Conservation (phyloP, 208 protist species). For the Trypanosoma avium region DNA sequence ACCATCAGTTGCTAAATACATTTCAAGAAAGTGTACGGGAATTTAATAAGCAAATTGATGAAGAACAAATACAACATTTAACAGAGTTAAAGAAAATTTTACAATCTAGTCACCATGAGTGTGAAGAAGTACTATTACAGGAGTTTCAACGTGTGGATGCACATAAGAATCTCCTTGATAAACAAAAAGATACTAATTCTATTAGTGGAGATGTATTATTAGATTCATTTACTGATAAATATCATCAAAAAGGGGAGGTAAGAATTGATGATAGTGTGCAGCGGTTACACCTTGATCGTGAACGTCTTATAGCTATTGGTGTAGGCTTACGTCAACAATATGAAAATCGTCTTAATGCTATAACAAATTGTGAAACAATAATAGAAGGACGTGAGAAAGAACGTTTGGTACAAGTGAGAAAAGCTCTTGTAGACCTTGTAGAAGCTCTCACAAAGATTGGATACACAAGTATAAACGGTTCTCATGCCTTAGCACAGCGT, state of each 20-base stretch:
- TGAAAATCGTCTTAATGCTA: slow-evolving; percentile 33
- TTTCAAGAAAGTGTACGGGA: slow-evolving; percentile 43
- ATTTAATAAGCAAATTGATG: slow-evolving; percentile 58
- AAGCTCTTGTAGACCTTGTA: slow-evolving; percentile 55
- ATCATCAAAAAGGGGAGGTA: slow-evolving; percentile 25
- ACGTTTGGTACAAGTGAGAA: slow-evolving; percentile 45
- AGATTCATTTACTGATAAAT: slow-evolving; percentile 15
- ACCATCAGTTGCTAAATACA: slow-evolving; percentile 37
- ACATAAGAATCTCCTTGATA: slow-evolving; percentile 37
- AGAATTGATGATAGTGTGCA: slow-evolving; percentile 28
- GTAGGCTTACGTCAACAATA: slow-evolving; percentile 38
- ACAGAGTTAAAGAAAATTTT: slow-evolving; percentile 44
- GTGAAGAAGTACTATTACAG: slow-evolving; percentile 27
- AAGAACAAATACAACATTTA: slow-evolving; percentile 45
- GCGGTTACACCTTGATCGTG: slow-evolving; percentile 56
- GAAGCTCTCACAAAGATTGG: slow-evolving; percentile 62
- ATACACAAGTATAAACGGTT: slow-evolving; percentile 66
- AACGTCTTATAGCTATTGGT: slow-evolving; percentile 41
- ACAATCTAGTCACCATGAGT: slow-evolving; percentile 43
- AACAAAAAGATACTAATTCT: background rate
- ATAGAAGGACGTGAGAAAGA: slow-evolving; percentile 47
- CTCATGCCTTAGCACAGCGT: slow-evolving; percentile 81
- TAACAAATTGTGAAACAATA: slow-evolving; percentile 34
- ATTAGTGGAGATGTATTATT: background rate
- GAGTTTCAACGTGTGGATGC: slow-evolving; percentile 40